phyloP scores from a whole-genome alignment of 2,329 filamentous ascomycete species.

The Ophiostoma sp. region DNA sequence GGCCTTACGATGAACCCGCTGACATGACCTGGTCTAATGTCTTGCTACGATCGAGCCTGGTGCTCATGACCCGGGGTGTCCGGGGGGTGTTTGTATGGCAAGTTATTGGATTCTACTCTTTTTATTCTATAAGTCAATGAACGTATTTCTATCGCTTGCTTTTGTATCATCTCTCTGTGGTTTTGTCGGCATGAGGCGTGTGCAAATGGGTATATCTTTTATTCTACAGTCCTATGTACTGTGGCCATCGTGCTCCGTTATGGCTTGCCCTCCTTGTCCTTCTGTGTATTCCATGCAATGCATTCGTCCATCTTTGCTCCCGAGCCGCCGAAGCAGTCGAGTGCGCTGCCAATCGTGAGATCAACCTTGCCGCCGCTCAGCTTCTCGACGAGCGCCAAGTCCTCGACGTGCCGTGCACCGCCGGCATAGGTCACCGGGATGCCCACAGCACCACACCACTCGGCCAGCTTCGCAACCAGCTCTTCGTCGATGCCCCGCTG shows the following conservation, averaged over 20 bases:
- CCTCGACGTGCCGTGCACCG: slow-evolving; percentile 75
- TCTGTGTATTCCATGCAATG: slow-evolving; percentile 68
- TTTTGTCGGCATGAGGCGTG: background rate
- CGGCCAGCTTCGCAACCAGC: slow-evolving; percentile 67
- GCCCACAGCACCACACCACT: slow-evolving; percentile 69
- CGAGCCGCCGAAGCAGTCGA: slow-evolving; percentile 90
- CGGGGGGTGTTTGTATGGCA: slow-evolving; percentile 17
- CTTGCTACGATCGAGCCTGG: slow-evolving; percentile 21
- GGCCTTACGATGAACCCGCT: slow-evolving; percentile 12
- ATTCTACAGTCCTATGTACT: too few relatives aligned
- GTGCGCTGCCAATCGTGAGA: slow-evolving; percentile 88
- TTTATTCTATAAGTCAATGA: slow-evolving; percentile 17
- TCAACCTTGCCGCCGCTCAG: slow-evolving; percentile 80
- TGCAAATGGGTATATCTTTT: slow-evolving; percentile 14
- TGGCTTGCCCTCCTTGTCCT: slow-evolving; percentile 35
- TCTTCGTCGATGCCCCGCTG: slow-evolving; percentile 86
- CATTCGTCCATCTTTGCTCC: slow-evolving; percentile 87
- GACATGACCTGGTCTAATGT: slow-evolving; percentile 19
- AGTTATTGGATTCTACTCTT: slow-evolving; percentile 24
- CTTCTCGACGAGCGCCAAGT: slow-evolving; percentile 73
- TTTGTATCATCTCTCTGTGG: background rate
- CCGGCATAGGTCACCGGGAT: slow-evolving; percentile 88
- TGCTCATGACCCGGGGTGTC: slow-evolving; percentile 19
- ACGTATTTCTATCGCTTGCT: background rate
- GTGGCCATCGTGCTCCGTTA: background rate